These are phyloP conservation scores for Nicotiana tabacum DNA, from an alignment of 257 asterid species.

Conservation along the genomic window DNA sequence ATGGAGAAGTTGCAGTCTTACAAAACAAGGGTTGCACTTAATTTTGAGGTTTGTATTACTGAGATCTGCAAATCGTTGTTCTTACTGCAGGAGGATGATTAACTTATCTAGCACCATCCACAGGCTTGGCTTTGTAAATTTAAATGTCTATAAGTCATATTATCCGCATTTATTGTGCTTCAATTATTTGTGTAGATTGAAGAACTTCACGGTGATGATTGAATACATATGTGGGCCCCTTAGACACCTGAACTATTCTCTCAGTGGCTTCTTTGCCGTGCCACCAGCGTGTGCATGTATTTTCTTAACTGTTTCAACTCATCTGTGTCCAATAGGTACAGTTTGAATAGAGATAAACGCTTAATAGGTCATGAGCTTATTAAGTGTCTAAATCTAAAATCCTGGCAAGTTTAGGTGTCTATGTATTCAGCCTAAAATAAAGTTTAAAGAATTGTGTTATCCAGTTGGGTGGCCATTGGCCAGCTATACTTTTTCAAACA, in stretches of 20 bases:
- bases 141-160: not conserved
- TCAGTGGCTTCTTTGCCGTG: too few relatives aligned
- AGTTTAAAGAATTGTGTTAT: not conserved
- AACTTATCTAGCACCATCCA: not conserved
- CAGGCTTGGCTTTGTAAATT: not conserved
- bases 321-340: too few relatives aligned
- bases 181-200: not conserved
- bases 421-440: not conserved
- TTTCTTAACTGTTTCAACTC: too few relatives aligned
- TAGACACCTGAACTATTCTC: too few relatives aligned
- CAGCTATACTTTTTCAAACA: not conserved
- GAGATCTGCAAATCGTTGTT: slow-evolving; percentile 2
- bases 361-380: too few relatives aligned
- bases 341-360: too few relatives aligned
- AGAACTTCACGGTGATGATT: not conserved
- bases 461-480: not conserved
- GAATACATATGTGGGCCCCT: not conserved
- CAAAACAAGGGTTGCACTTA: slow-evolving; percentile 77
- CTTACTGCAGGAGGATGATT: not conserved
- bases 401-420: too few relatives aligned
- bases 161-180: not conserved
- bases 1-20: slow-evolving; percentile 97
- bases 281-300: too few relatives aligned
- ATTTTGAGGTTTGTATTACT: slow-evolving; percentile 63
- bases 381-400: too few relatives aligned